Base-by-base conservation (phyloP, 768 basidiomycete genomes). In the Paxillus ammoniavirescens region DNA sequence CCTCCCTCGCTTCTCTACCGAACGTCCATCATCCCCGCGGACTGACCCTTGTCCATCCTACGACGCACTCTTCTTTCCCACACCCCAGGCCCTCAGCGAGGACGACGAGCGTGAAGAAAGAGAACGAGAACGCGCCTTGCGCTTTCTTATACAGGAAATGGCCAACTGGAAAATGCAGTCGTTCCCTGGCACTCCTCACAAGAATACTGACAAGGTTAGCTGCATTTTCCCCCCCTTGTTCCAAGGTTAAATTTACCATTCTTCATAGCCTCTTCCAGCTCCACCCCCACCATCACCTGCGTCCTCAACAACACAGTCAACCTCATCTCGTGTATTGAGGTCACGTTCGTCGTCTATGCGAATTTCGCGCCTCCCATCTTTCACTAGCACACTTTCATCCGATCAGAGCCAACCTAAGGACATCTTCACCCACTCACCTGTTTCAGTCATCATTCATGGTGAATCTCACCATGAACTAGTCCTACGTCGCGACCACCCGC, bases 391-490 rank as follows among this genome's bases (percentile, higher is more conserved):
- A 1, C 50, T 58, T 23, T 56, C 54, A 5, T 68, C 67, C 0
- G 69, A 71, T 14, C 69, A 71, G 35, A 71, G 67, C 31, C 59
- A 61, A 2, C 61, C 69, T 0, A 65, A 60, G 36, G 67, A 69
- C 18, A 42, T 63, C 1, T 58, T 58, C 26, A 52, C 58, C 0
- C 68, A 69, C 0, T 50, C 64, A 0, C 68, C 67, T 31, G 67
- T 67, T 2, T 71, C 67, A 4, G 65, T 69, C n/a, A 59, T 69
- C 3, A 63, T 69, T 2, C 67, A 69, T 2, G 61, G 63, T 8
- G 67, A 69, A 8, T 51, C 47, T 8, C 69, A 71, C 0, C 67
- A 67, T 2, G 67, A 69, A 7, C 4, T 65, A 1, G 33, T 68
- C 8, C 40, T 47, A 14, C 57, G 54, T n/a, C 56, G 53, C 6